Base-by-base conservation (phyloP, 2,329 filamentous ascomycete species). In the Huntiella omanensis region DNA sequence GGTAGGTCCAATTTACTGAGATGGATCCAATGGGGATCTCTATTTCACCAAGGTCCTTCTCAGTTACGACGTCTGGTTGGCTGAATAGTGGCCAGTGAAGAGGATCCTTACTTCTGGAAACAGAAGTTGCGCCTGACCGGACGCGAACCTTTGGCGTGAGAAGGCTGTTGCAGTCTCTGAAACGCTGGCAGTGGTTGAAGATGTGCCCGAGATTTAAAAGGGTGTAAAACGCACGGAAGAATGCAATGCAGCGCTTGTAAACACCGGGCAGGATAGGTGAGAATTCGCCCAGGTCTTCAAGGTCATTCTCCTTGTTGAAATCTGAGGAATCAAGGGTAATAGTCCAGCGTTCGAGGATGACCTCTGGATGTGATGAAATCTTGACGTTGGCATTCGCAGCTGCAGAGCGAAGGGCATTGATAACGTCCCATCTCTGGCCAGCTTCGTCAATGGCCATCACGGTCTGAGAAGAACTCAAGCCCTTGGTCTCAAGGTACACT, bases 161-260 rank as follows among this genome's bases (percentile, higher is more conserved):
- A 59, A 67, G 39, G 33, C 33, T 32, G 17, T 47, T 47, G 5
- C 40, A 33, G 13, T 46, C 40, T 8, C 44, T 44, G 13, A 43
- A 40, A 8, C 22, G 46, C 77, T 2, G 91, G 91, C 51, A 94
- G 65, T 51, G 95, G 73, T 55, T 83, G 80, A 36, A 84, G 75
- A 46, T 83, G 82, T 43, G 83, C 10, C 45, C 45, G 13, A 50
- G 41, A 13, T 50, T 47, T 5, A 39, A 44, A 15, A 45, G 36
- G 6, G 49, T 76, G 60, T 83, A 94, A 40, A 98, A 70, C 1
- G 86, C 86, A 50, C 91, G 75, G 62, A 96, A 95, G 55, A 95
- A 77, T 53, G 96, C 82, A 52, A 98, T 93, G 55, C 83, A 85
- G 64, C 93, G 91, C 65, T 98, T 98, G 70, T 98, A 98, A 49